Percentiles rank a stretch among this genome's conserved stretches.
Conservation (phyloP, 345 rosid genomes). For the Dovyalis caffra region DNA sequence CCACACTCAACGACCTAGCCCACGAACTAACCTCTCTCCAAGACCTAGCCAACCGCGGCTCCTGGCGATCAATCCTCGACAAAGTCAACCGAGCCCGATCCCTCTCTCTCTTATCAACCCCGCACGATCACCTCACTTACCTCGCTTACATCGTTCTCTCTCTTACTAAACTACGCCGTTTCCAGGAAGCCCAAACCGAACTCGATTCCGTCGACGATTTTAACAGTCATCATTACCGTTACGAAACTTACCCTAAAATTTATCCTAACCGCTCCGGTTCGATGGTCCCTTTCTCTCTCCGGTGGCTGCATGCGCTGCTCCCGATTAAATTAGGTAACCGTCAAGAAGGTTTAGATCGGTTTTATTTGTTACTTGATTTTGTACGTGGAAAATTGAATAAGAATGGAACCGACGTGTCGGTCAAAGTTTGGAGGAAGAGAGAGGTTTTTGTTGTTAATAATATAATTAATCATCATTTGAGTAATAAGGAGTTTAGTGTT, state of each 20-base stretch:
- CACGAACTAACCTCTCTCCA: conserved; percentile 77
- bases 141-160: conserved; percentile 78
- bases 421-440: conserved; percentile 60
- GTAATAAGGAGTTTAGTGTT: conserved; percentile 60
- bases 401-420: conserved; percentile 36
- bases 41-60: conserved; percentile 81
- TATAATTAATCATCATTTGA: conserved; percentile 69
- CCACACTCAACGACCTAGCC: conserved; percentile 65
- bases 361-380: conserved; percentile 64
- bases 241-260: conserved; percentile 69
- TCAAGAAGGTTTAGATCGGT: conserved; percentile 69
- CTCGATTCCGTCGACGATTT: conserved; percentile 84
- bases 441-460: conserved; percentile 66
- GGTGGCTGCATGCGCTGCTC: conserved; percentile 75
- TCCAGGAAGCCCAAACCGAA: conserved; percentile 67
- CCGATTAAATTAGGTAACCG: conserved; percentile 64
- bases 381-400: conserved; percentile 45
- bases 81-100: conserved; percentile 64
- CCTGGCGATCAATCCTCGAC: conserved; percentile 85
- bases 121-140: conserved; percentile 86
- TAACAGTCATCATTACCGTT: conserved; percentile 60
- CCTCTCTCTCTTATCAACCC: conserved; percentile 53
- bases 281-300: conserved; percentile 86
- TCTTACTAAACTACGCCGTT: conserved; percentile 78
- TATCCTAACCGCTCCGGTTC: conserved; percentile 75